These are phyloP conservation scores for Arthrobotrys musiformis DNA, from an alignment of 2,329 filamentous ascomycete genomes.

Conservation along the genomic window DNA sequence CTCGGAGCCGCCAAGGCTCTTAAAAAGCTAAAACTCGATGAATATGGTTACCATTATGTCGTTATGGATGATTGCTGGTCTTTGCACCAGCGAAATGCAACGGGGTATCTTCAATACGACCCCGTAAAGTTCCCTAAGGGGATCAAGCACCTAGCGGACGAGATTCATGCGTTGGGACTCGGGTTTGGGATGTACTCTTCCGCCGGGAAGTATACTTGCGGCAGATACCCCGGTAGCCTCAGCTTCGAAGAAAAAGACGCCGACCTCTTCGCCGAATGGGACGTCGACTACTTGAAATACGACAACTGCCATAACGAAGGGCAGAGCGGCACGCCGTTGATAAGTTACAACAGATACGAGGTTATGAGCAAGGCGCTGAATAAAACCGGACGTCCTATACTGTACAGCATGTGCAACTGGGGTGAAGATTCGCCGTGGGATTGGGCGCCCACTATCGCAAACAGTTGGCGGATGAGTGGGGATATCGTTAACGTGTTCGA, in stretches of 20 bases:
- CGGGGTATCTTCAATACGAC: conserved; percentile 66
- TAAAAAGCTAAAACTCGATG: conserved; percentile 66
- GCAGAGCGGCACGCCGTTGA: conserved; percentile 65
- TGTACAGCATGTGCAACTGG: conserved; percentile 69
- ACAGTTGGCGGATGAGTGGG: conserved; percentile 64
- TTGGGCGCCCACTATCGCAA: conserved; percentile 65
- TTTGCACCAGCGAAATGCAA: conserved; percentile 62
- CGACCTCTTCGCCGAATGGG: conserved; percentile 67
- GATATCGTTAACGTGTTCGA: conserved; percentile 62
- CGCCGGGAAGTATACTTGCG: conserved; percentile 68
- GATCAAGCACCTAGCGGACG: conserved; percentile 68
- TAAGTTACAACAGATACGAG: conserved; percentile 66
- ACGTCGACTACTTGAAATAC: conserved; percentile 69
- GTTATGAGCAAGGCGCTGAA: conserved; percentile 68
- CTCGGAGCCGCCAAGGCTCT: conserved; percentile 66
- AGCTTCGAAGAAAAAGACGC: conserved; percentile 70
- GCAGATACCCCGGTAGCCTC: conserved; percentile 69
- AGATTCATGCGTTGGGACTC: conserved; percentile 69
- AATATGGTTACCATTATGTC: conserved; percentile 70
- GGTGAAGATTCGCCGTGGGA: conserved; percentile 68
- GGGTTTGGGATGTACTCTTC: conserved; percentile 74
- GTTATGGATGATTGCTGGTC: conserved; percentile 72
- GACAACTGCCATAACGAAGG: conserved; percentile 71
- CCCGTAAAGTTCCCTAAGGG: conserved; percentile 69
- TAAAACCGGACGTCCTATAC: conserved; percentile 62